Percentiles rank a stretch among this genome's conserved stretches.
These are phyloP conservation scores for Drosera capensis DNA, from an alignment of 148 eudicot genomes.

Conservation along the genomic window DNA sequence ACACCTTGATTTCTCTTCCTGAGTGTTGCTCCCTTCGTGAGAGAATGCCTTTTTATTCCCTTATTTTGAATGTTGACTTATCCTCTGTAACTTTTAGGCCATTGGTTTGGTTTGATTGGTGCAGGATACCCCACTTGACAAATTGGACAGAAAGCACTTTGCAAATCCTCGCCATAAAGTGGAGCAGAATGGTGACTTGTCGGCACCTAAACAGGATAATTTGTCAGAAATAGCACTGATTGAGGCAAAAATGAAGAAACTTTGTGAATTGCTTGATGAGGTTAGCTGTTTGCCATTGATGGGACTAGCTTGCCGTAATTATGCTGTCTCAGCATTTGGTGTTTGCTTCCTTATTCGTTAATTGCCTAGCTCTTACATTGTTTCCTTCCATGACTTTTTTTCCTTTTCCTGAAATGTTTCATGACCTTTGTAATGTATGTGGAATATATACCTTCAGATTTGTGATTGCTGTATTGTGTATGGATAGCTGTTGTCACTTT, in stretches of 20 bases:
- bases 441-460: no score
- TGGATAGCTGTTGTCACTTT: not conserved
- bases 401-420: no score
- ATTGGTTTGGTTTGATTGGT: slow-evolving; percentile 5
- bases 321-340: not conserved
- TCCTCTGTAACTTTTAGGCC: no score
- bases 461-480: no score
- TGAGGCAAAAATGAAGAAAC: slow-evolving; percentile 61
- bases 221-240: slow-evolving; percentile 57
- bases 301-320: not conserved
- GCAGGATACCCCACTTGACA: slow-evolving; percentile 80
- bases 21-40: no score
- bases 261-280: slow-evolving; percentile 73
- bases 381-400: no score
- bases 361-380: no score
- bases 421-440: no score
- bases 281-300: slow-evolving; percentile 15
- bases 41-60: no score
- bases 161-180: slow-evolving; percentile 33
- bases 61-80: no score
- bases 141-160: slow-evolving; percentile 79
- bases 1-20: no score
- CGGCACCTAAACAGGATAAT: slow-evolving; percentile 38
- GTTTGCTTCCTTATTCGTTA: not conserved
- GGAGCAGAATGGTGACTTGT: slow-evolving; percentile 39